Evolutionary conservation across 148 eudicot genomes (phyloP).

Genomic region (Persicaria tinctoria): DNA sequence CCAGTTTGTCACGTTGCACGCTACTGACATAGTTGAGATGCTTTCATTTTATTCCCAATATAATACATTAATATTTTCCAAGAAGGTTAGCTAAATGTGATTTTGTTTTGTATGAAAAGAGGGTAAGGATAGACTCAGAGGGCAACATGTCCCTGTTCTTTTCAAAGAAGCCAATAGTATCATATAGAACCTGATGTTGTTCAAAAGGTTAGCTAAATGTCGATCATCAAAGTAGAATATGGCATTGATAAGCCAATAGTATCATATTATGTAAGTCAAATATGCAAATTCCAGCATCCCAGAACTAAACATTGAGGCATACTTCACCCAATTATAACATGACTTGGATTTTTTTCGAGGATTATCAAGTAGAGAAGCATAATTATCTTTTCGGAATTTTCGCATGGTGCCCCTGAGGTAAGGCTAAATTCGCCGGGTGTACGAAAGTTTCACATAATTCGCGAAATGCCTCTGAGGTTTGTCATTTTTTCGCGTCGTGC

Average conservation of each 20-base stretch:
- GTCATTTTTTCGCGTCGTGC: too few species aligned
- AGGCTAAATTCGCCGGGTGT: too few species aligned
- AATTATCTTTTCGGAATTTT: too few species aligned
- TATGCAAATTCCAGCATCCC: neutral
- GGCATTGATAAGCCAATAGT: too few species aligned
- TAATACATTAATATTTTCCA: too few species aligned
- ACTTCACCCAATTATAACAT: neutral
- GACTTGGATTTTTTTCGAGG: neutral
- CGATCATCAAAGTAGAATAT: neutral
- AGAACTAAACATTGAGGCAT: neutral
- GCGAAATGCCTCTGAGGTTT: too few species aligned
- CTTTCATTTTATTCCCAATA: too few species aligned
- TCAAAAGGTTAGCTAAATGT: neutral
- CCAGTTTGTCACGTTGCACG: too few species aligned
- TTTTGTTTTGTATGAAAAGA: constrained; percentile 33
- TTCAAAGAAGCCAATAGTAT: constrained; percentile 67
- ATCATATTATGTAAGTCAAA: neutral
- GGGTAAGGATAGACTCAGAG: constrained; percentile 49
- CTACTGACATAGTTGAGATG: too few species aligned
- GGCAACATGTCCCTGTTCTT: constrained; percentile 78
- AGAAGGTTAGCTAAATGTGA: too few species aligned
- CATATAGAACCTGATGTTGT: constrained; percentile 55
- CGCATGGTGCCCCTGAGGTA: too few species aligned
- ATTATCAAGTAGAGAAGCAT: neutral
- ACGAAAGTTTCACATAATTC: too few species aligned